Base-by-base conservation (phyloP, 805 yeast genomes). In the Saccharomycopsis schoenii region DNA sequence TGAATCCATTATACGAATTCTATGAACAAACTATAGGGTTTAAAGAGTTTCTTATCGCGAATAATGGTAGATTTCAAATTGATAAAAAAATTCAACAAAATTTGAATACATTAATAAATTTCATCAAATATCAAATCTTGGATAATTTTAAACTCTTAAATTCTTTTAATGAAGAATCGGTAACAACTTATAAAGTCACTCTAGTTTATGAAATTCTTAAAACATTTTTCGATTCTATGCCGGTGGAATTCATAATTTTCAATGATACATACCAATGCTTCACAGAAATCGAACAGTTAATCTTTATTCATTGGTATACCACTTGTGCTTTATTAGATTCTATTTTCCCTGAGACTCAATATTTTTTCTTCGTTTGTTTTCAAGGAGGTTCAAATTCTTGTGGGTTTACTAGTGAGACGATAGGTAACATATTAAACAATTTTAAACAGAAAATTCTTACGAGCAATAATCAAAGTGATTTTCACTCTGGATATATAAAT, bases 251-350 rank as follows among this genome's bases (percentile, higher is more conserved):
- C 19, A 36, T 57, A 17, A 54, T 40, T 56, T 58, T 62, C 55
- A 56, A 56, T 21, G 25, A n/a, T 24, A 21, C 39, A 1, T 42
- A 58, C n/a, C 37, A 36, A 21, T 40, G 57, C 15, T 52, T 62
- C 41, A 15, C 36, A 8, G 37, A 57, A 9, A 42, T 62, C 52
- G 63, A 60, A 5, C 57, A 57, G 24, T 56, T 63, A 10, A 51
- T 61, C 4, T 61, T 59, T 40, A 36, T 63, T 14, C 58, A 56
- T 58, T 63, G 65, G 64, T 42, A 43, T 19, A 60, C 65, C 1
- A 34, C 50, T 17, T 60, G 55, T 11, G 47, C 50, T 41, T n/a
- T 57, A 14, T 41, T 63, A 4, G 65, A 63, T 55, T 61, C 61
- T 19, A 58, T 63, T 24, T 63, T 61, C 19, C 55, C 65, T n/a